Evolutionary conservation across 805 yeast genomes (phyloP), one percentile per base, ranked within the genome.

Genomic region (Kazachstania taianensis): DNA sequence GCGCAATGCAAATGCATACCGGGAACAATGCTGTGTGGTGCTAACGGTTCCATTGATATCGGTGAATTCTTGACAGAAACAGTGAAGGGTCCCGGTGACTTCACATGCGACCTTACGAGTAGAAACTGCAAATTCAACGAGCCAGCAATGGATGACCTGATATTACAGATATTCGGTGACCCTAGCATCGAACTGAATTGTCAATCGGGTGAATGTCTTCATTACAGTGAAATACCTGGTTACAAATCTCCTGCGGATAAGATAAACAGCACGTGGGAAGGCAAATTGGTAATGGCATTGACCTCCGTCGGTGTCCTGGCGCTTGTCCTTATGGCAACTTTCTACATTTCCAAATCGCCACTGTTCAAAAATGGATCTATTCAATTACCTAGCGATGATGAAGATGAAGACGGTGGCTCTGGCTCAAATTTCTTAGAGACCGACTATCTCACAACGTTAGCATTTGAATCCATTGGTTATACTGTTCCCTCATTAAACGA

Each of bases 101-200:
- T 92, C 50, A 62, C 75, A 3, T 92, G 98, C 62, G 83, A 85
- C 55, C 56, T 82, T 16, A 56, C 61, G 5, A 55, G 70, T 12
- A 72, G 67, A 28, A 60, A 66, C 31, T 92, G 98, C 62, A 67
- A 67, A 32, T 92, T 92, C 51, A 78, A 89, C 2, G 98, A 92
- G 54, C 97, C 98, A 30, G 78, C 92, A 37, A 89, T 92, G 96
- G 83, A 92, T 61, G 94, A 83, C 45, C 69, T 92, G 50, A 92
- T 92, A 39, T 68, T 75, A 40, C 76, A 84, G 6, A 94, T 92
- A 2, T 92, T 92, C 62, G 98, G 98, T n/a, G 98, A 92, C 54
- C 83, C 89, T 1, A 71, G 75, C 46, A 92, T 92, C 51, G 79
- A 87, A 2, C 64, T 92, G 37, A 67, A 72, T 30, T 92, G 98